Base-by-base conservation (phyloP, 2,329 filamentous ascomycete genomes). In the Botrytis hyacinthi region DNA sequence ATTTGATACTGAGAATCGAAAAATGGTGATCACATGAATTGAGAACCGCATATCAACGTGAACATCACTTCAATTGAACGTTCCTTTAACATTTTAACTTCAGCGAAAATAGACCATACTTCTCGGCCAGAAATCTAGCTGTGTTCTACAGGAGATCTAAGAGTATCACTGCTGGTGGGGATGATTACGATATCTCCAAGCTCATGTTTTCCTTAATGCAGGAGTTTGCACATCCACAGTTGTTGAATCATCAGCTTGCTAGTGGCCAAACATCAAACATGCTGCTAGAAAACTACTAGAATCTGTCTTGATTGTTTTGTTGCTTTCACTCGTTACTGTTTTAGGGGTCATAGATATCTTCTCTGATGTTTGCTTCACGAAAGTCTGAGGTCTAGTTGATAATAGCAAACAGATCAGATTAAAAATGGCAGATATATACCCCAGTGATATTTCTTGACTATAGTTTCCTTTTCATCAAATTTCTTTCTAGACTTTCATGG, bases 281-380 rank as follows among this genome's bases (percentile, higher is more conserved):
- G 2, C 32, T 26, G 32, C 18, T 10, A 60, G 18, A 5, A 22
- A 37, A 22, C 1, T 22, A 1, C 57, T 12, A 14, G 7, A 6
- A 12, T 37, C 0, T 1, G 6, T 16, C 12, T n/a, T n/a, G 26
- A 4, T 8, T n/a, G 5, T 3, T 61, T 40, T 3, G 3, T 4
- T 20, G 8, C 7, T 32, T 59, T 10, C 29, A 35, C 16, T 59
- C 7, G 2, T 9, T 20, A 9, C 14, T 32, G 1, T 8, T 18
- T 32, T 32, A 18, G 32, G 26, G 32, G 18, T 22, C 32, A 10
- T 60, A 5, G 22, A 40, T 40, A 40, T 61, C 12, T 40, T 61
- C 10, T 40, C 20, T n/a, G 7, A 61, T 61, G 35, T 26, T 61
- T 29, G 37, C 37, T 42, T 62, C 22, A 62, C 4, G 14, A 2